Percentiles rank a stretch among this genome's conserved stretches.
phyloP scores from a whole-genome alignment of 805 yeast species.

The Yarrowia sp. region DNA sequence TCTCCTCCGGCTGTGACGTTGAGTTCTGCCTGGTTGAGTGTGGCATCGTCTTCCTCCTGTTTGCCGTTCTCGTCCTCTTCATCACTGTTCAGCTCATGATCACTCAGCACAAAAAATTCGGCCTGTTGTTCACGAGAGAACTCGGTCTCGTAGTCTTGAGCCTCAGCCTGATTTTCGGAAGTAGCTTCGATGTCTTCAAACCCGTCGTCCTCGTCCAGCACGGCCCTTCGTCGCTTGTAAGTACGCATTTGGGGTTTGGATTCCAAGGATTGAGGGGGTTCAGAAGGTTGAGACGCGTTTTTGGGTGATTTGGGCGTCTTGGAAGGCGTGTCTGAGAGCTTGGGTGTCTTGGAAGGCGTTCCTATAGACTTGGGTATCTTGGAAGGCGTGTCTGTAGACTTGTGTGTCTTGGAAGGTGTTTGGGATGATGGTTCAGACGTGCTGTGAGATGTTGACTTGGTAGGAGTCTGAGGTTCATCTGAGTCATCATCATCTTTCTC shows the following conservation, averaged over 20 bases:
- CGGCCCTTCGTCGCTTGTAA: neutral
- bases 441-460: neutral
- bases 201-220: conserved; percentile 21
- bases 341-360: neutral
- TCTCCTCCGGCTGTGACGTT: neutral
- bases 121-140: conserved; percentile 5
- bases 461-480: neutral
- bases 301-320: neutral
- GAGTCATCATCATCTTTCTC: too few relatives aligned
- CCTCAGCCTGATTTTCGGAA: too few relatives aligned
- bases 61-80: conserved; percentile 1
- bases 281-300: neutral
- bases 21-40: too few relatives aligned
- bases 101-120: conserved; percentile 8
- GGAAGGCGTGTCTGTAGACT: neutral
- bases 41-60: too few relatives aligned
- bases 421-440: neutral
- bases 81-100: neutral
- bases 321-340: too few relatives aligned
- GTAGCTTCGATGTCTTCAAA: neutral
- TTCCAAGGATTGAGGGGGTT: too few relatives aligned
- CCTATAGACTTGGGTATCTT: too few relatives aligned
- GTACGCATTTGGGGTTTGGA: too few relatives aligned
- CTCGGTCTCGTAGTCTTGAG: neutral
- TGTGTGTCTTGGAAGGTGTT: neutral